phyloP scores from a whole-genome alignment of 495 filamentous ascomycete species.

The Xylaria bambusicola region DNA sequence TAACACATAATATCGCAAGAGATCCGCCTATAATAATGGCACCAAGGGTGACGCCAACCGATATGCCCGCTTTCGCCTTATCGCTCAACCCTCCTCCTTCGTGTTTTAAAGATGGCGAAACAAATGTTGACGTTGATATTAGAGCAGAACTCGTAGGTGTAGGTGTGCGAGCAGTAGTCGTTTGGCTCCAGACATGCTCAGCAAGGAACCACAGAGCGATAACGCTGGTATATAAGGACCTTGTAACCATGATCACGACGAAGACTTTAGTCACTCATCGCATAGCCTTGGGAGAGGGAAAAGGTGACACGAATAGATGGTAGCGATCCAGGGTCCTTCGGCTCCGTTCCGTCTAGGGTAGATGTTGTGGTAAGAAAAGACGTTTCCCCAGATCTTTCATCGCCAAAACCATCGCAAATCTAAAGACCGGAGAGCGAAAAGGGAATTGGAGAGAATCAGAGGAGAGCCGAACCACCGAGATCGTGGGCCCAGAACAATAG shows the following conservation, averaged over 20 bases:
- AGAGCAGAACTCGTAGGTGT: not conserved
- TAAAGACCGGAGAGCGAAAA: constrained; percentile 4
- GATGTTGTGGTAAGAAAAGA: constrained; percentile 5
- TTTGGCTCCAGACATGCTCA: not conserved
- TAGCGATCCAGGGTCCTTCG: not conserved
- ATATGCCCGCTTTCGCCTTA: constrained; percentile 27
- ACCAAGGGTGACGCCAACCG: constrained; percentile 28
- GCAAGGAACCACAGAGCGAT: constrained; percentile 12
- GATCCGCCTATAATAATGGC: constrained; percentile 24
- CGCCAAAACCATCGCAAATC: constrained; percentile 1
- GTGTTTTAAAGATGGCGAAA: constrained; percentile 5
- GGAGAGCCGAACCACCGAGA: not conserved
- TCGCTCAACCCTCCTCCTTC: constrained; percentile 19
- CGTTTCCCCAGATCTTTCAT: not conserved
- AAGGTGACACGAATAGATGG: not conserved
- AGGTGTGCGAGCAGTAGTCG: not conserved
- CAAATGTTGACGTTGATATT: constrained; percentile 1
- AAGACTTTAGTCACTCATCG: constrained; percentile 10
- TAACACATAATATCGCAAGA: constrained; percentile 22
- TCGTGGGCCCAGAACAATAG: no score
- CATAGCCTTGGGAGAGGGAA: not conserved
- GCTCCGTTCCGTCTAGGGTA: not conserved
- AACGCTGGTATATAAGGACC: not conserved
- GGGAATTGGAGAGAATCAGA: not conserved
- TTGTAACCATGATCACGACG: constrained; percentile 13